Percentiles rank a stretch among this genome's conserved stretches.
These are phyloP conservation scores for Capsella rubella DNA, from an alignment of 441 rosid species.

Conservation along the genomic window DNA sequence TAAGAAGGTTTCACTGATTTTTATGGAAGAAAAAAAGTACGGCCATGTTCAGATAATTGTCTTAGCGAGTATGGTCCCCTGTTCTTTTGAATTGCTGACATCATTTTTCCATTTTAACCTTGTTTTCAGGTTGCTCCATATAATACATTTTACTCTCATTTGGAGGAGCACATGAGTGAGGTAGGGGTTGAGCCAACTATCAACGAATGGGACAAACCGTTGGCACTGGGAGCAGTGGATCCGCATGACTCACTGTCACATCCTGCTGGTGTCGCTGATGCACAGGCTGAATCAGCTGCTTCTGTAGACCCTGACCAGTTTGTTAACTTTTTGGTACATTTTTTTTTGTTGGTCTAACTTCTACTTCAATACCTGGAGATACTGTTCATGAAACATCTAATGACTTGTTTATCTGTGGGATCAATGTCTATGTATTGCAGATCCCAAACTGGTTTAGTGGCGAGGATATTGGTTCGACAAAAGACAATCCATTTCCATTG, in stretches of 20 bases:
- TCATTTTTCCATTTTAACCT: conserved; percentile 28
- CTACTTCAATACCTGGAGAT: background rate
- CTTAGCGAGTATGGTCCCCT: background rate
- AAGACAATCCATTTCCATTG: conserved; percentile 85
- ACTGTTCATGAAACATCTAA: conserved; percentile 24
- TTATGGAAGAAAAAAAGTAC: background rate
- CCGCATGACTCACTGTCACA: conserved; percentile 97
- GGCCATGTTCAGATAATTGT: conserved; percentile 1
- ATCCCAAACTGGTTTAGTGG: conserved; percentile 92
- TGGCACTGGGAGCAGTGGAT: conserved; percentile 89
- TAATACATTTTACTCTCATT: conserved; percentile 87
- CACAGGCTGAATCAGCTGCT: conserved; percentile 89
- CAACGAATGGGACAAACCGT: conserved; percentile 93
- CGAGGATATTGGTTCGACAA: conserved; percentile 73
- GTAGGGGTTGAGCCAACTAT: conserved; percentile 78
- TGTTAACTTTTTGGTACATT: conserved; percentile 84
- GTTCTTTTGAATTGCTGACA: conserved; percentile 4
- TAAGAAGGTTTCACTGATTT: background rate
- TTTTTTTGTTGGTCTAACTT: background rate
- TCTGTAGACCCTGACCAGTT: conserved; percentile 91
- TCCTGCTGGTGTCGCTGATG: conserved; percentile 98
- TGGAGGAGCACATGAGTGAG: conserved; percentile 93
- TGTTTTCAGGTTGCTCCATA: conserved; percentile 90
- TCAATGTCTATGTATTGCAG: conserved; percentile 50
- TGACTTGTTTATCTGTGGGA: conserved; percentile 27